Evolutionary conservation across 805 yeast genomes (phyloP), one percentile per base, ranked within the genome.

Genomic region (Ogataea allantospora): DNA sequence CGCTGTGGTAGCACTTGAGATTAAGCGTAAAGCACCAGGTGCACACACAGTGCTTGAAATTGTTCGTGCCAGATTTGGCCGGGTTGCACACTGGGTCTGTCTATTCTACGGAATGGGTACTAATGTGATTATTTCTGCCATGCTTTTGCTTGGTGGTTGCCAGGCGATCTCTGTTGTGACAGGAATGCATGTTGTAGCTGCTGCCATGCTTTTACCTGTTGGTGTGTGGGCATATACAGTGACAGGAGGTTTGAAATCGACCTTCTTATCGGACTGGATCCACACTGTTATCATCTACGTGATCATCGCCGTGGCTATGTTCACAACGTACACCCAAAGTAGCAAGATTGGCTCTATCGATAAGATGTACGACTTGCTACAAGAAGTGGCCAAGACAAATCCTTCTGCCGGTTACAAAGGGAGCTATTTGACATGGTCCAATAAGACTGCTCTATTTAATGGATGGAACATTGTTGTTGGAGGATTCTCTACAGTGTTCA

Each of bases 261-360:
- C 79, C 3, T 72, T 73, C 44, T 54, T 73, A 24, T 68, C 78
- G 5, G 78, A 73, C 47, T 73, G 72, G 68, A 63, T 68, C 32
- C 77, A 72, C 50, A 68, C 75, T 0, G 70, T 69, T 20, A 65
- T 72, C 35, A 65, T 72, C 30, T 68, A 65, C 42, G 46, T 64
- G 16, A 59, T 70, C 14, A 53, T 70, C 10, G 40, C 53, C 10
- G 51, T 48, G 10, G 38, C 56, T 16, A 29, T 51, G 24, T 59
- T 51, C 39, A 54, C 48, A 14, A 48, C 58, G 8, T 63, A 55
- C 42, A 47, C 58, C 11, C 28, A 30, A 20, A 35, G 64, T 12
- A 35, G 45, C 19, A 38, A 46, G 33, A 56, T 62, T 16, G 68
- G 68, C 2, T 60, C 66, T 7, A 58, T 62, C 8, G 65, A 55